Conservation (phyloP, 129 eudicot genomes). For the Rutidosis leptorrhynchoides region DNA sequence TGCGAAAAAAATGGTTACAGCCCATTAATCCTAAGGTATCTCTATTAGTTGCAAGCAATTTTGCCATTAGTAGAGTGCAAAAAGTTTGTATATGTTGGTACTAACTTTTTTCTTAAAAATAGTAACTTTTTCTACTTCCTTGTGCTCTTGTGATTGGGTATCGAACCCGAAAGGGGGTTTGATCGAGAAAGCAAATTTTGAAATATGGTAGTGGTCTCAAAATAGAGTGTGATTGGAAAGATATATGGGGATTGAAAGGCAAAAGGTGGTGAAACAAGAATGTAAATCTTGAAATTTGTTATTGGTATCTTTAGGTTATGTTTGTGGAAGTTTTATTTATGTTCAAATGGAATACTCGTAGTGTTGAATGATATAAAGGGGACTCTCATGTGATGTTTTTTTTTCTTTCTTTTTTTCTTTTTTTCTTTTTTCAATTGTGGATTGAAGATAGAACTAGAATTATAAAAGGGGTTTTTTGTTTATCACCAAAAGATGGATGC, state of each 20-base stretch:
- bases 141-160: slow-evolving; percentile 11
- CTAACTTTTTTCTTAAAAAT: neutral
- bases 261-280: slow-evolving; percentile 25
- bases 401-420: no score
- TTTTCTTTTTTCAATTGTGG: no score
- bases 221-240: slow-evolving; percentile 6
- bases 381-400: slow-evolving; percentile 9
- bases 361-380: slow-evolving; percentile 19
- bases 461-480: slow-evolving; percentile 8
- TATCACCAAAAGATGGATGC: slow-evolving; percentile 28
- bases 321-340: slow-evolving; percentile 24
- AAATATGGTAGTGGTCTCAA: slow-evolving; percentile 18
- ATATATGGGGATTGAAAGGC: slow-evolving; percentile 16
- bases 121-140: slow-evolving; percentile 3
- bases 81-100: neutral
- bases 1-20: slow-evolving; percentile 29
- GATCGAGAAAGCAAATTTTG: slow-evolving; percentile 28
- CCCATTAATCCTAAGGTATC: slow-evolving; percentile 35
- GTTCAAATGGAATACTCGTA: neutral
- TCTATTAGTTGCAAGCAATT: neutral
- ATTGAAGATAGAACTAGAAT: slow-evolving; percentile 1
- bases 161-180: slow-evolving; percentile 16
- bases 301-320: slow-evolving; percentile 19
- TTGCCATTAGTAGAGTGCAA: neutral
- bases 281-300: slow-evolving; percentile 13